Percentiles rank a stretch among this genome's conserved stretches.
phyloP scores from a whole-genome alignment of 768 basidiomycete genomes.

The Tylopilus felleus region DNA sequence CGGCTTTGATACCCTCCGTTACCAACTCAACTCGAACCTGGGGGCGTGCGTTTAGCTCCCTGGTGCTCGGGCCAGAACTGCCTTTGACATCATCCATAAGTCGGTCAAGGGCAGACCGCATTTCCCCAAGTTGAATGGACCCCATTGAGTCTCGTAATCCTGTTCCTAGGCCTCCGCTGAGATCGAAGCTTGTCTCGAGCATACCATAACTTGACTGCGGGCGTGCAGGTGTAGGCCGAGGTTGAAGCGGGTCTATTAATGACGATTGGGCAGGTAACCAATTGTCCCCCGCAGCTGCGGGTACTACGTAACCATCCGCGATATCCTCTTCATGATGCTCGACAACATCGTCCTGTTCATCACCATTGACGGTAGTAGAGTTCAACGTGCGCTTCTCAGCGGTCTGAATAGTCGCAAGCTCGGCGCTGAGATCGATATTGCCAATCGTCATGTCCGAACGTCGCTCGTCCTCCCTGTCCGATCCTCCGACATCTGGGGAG shows the following conservation, averaged over 20 bases:
- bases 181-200: constrained; percentile 24
- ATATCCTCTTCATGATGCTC: not conserved
- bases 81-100: constrained; percentile 64
- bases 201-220: constrained; percentile 14
- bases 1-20: constrained; percentile 33
- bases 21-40: constrained; percentile 28
- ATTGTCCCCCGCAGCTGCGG: not conserved
- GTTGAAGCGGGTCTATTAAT: constrained; percentile 3
- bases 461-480: constrained; percentile 27
- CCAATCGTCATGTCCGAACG: constrained; percentile 40
- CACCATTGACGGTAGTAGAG: not conserved
- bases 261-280: not conserved
- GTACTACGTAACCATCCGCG: not conserved
- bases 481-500: not conserved
- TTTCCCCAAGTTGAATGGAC: constrained; percentile 60
- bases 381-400: constrained; percentile 42
- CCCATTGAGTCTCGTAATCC: constrained; percentile 40
- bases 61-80: constrained; percentile 25
- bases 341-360: not conserved
- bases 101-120: constrained; percentile 69
- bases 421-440: constrained; percentile 38
- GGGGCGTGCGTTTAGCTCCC: constrained; percentile 7
- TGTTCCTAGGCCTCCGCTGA: constrained; percentile 22
- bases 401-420: constrained; percentile 47
- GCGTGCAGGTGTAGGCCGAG: constrained; percentile 6